Base-by-base conservation (phyloP, 352 stramenopile species). In the Pythium utonaiense region DNA sequence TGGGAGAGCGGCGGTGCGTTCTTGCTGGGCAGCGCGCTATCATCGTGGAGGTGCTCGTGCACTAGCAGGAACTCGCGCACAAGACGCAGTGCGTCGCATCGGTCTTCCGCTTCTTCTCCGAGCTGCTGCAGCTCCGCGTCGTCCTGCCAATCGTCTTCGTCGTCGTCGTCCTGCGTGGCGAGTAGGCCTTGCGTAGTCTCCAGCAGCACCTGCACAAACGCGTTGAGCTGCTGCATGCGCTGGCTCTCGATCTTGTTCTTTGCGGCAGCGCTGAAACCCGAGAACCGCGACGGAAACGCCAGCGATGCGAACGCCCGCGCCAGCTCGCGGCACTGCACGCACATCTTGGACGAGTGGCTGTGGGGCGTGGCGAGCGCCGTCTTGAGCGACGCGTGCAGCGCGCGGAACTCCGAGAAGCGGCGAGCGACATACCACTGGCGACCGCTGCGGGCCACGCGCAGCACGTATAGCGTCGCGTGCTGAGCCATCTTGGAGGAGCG, bases 371-470 rank as follows among this genome's bases (percentile, higher is more conserved):
- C 27, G 24, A 86, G 78, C 28, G 71, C 61, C 3, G 40, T 53
- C 28, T 64, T 64, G 19, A 91, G 67, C 34, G 62, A 59, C 16
- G 67, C 66, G 55, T 89, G 66, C 36, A 91, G 66, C 36, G 67
- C 68, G 28, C 81, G 81, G 60, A 91, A 91, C 65, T 89, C 81
- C 21, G 79, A 89, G 67, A 86, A 91, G 41, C 81, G 81, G 36
- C 82, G 78, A 62, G 81, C 81, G 31, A 91, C 79, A 56, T 79
- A 91, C 81, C 81, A 91, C 64, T 86, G 67, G 40, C 64, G 55
- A 14, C 78, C 75, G 50, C 74, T 77, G 42, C 69, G 79, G 27
- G 72, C 60, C 50, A 88, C 81, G 28, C 77, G 81, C 33, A 91
- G 76, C 27, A 91, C 81, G 56, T 89, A 91, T 27, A 91, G 72